phyloP scores from a whole-genome alignment of 2,329 filamentous ascomycete species.

The Apiospora phragmitis region DNA sequence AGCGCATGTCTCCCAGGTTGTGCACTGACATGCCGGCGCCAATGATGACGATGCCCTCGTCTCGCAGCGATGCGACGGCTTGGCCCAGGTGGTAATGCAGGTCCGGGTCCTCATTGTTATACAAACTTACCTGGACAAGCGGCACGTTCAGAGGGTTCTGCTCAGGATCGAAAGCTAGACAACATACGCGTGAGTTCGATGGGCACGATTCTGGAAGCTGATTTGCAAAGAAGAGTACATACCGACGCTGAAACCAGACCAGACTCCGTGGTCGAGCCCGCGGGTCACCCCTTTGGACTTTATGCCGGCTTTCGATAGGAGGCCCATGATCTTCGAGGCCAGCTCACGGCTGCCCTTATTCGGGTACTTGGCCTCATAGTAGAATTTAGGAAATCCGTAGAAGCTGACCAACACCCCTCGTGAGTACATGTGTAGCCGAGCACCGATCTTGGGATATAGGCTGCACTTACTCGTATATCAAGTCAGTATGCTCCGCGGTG shows the following conservation, averaged over 20 bases:
- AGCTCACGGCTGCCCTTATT: conserved; percentile 57
- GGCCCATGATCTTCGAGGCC: conserved; percentile 45
- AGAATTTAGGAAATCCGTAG: conserved; percentile 61
- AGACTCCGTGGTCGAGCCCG: conserved; percentile 18
- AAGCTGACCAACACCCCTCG: conserved; percentile 35
- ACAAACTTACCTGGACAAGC: conserved; percentile 72
- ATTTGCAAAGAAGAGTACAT: neutral
- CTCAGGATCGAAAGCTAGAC: conserved; percentile 59
- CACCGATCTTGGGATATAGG: neutral
- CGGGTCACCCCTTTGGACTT: conserved; percentile 13
- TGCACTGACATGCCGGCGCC: conserved; percentile 76
- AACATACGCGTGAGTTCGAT: neutral
- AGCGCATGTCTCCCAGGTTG: conserved; percentile 60
- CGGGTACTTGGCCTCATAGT: conserved; percentile 59
- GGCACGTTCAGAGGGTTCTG: conserved; percentile 65
- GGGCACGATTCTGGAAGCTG: no score
- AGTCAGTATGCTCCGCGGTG: conserved; percentile 50
- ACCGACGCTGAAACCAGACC: conserved; percentile 17
- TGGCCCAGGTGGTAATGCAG: conserved; percentile 68
- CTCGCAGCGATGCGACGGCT: conserved; percentile 64
- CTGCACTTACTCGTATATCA: conserved; percentile 54
- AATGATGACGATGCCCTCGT: conserved; percentile 68
- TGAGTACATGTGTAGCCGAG: neutral
- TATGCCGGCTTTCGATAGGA: conserved; percentile 10
- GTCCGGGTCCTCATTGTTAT: conserved; percentile 61